Percentiles rank a stretch among this genome's conserved stretches.
Evolutionary conservation across 768 basidiomycete genomes (phyloP).

Genomic region (Mycena polygramma): DNA sequence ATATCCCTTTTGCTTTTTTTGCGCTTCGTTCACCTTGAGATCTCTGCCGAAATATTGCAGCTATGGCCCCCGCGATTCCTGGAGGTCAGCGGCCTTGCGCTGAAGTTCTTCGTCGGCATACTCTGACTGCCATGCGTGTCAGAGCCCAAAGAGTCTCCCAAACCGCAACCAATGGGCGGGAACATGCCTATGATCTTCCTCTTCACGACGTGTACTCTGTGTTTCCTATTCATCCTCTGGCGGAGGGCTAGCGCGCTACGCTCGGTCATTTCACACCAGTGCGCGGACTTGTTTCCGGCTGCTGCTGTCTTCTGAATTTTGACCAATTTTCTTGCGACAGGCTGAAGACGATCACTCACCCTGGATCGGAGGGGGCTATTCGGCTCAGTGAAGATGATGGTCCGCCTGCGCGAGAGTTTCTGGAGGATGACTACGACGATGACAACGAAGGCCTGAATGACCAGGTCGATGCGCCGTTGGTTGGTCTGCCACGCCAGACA

Average conservation of each 20-base stretch:
- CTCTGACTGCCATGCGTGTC: conserved; percentile 1
- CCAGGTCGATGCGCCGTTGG: not conserved
- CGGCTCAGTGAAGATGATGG: conserved; percentile 80
- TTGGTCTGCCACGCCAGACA: too few relatives aligned
- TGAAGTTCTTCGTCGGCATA: not conserved
- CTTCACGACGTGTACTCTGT: conserved; percentile 69
- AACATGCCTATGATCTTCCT: conserved; percentile 67
- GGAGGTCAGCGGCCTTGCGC: conserved; percentile 16
- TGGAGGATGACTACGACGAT: conserved; percentile 72
- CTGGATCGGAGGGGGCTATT: conserved; percentile 67
- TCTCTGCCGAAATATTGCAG: too few relatives aligned
- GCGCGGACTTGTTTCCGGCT: conserved; percentile 39
- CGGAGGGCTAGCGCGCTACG: conserved; percentile 68
- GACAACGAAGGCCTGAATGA: conserved; percentile 49
- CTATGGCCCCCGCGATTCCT: not conserved
- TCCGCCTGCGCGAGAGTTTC: conserved; percentile 75
- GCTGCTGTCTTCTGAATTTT: not conserved
- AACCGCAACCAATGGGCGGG: conserved; percentile 75
- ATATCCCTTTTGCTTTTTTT: too few relatives aligned
- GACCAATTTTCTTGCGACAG: conserved; percentile 48
- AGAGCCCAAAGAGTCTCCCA: conserved; percentile 73
- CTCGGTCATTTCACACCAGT: conserved; percentile 74
- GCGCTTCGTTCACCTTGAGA: too few relatives aligned
- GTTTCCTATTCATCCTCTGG: conserved; percentile 73
- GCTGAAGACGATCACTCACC: conserved; percentile 66